phyloP scores from a whole-genome alignment of 2,329 filamentous ascomycete species.

The Neofusicoccum laricinum region DNA sequence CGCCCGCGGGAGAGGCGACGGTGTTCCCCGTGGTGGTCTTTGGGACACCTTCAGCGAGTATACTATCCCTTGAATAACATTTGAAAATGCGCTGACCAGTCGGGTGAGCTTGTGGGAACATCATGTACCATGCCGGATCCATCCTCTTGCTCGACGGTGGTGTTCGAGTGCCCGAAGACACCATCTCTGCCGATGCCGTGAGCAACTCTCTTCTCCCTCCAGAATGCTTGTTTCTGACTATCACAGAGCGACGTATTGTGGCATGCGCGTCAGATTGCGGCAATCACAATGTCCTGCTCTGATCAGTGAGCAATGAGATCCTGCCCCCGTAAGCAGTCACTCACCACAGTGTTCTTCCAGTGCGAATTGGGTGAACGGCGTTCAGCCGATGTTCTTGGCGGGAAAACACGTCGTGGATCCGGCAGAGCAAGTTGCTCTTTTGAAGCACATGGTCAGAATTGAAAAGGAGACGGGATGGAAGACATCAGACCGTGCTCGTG shows the following conservation, averaged over 20 bases:
- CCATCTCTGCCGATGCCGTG: neutral
- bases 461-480: slow-evolving; percentile 1
- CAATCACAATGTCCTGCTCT: neutral
- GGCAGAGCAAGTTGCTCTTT: neutral
- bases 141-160: neutral
- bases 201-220: neutral
- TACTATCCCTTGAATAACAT: neutral
- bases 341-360: neutral
- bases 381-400: neutral
- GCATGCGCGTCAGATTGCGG: neutral
- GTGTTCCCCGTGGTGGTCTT: neutral
- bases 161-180: too few relatives aligned
- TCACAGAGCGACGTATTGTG: neutral
- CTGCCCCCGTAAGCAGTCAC: neutral
- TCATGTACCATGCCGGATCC: neutral
- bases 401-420: neutral
- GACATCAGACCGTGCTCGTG: neutral
- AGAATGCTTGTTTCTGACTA: neutral
- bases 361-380: neutral
- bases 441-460: neutral
- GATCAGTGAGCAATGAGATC: neutral
- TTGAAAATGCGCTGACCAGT: neutral
- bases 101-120: neutral
- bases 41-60: slow-evolving; percentile 1
- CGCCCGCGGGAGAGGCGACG: neutral